Evolutionary conservation across 352 stramenopile species (phyloP).

Genomic region (Globisporangium takayamanum): DNA sequence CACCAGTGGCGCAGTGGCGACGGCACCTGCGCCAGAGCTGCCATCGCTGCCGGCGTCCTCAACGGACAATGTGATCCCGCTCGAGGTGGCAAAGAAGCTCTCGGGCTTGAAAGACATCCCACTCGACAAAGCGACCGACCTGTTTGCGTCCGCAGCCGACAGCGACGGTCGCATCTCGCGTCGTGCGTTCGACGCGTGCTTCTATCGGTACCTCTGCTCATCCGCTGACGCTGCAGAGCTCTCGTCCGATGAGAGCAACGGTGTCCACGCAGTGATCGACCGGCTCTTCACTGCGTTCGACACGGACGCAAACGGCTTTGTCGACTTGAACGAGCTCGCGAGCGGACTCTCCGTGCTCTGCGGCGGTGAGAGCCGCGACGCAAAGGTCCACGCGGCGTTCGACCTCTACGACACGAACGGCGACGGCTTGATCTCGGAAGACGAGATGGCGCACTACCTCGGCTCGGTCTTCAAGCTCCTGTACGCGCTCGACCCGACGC

Average conservation of each 20-base stretch:
- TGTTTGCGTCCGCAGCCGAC: slow-evolving; percentile 48
- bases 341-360: slow-evolving; percentile 72
- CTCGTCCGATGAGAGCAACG: slow-evolving; percentile 35
- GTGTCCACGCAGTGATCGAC: slow-evolving; percentile 68
- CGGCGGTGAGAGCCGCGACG: slow-evolving; percentile 39
- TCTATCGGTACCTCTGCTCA: slow-evolving; percentile 61
- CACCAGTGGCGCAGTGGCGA: neutral
- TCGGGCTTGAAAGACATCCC: slow-evolving; percentile 59
- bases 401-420: slow-evolving; percentile 80
- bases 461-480: slow-evolving; percentile 78
- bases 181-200: slow-evolving; percentile 67
- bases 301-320: slow-evolving; percentile 52
- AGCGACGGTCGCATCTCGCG: slow-evolving; percentile 49
- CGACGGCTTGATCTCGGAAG: slow-evolving; percentile 76
- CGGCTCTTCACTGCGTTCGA: slow-evolving; percentile 78
- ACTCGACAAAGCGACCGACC: slow-evolving; percentile 47
- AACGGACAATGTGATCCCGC: slow-evolving; percentile 28
- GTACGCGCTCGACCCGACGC: slow-evolving; percentile 63
- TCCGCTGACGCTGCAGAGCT: slow-evolving; percentile 19
- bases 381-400: slow-evolving; percentile 73
- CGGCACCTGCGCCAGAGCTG: neutral
- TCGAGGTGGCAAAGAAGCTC: slow-evolving; percentile 67
- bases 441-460: slow-evolving; percentile 86
- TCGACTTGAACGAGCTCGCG: slow-evolving; percentile 75
- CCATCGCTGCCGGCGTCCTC: slow-evolving; percentile 8